Evolutionary conservation across 768 basidiomycete genomes (phyloP), one percentile per base, ranked within the genome.

Genomic region (Scleroderma bovista): DNA sequence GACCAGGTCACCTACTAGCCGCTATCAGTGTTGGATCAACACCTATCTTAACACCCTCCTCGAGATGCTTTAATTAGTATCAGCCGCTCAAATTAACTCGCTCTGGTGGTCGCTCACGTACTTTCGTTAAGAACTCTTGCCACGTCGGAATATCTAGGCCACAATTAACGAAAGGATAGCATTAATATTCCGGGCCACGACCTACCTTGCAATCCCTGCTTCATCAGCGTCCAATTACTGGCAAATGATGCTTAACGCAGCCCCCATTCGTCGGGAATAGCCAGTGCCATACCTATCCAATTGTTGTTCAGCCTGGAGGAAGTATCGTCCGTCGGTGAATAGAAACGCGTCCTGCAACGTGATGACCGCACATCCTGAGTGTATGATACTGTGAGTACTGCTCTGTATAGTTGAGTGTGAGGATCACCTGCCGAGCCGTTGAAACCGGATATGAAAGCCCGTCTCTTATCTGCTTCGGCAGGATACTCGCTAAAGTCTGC

Each of bases 251-350:
- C 4, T 65, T 22, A 57, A 41, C 42, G 45, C 8, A 31, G 8
- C 24, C n/a, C 44, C 6, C 16, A 26, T 5, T 5, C 19, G 9
- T 12, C 41, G 20, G 12, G 26, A 4, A 39, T 2, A 22, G 17
- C 16, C 19, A 23, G 15, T 38, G 6, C 57, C 81, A 64, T 57
- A 89, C 91, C 76, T 53, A 65, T 94, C 92, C 56, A 99, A 72
- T 68, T 99, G 91, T 54, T 93, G 79, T 52, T 78, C 81, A 0
- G 96, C 96, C 69, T 99, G 95, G 29, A 97, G 71, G 61, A 88
- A 96, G 62, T 99, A 99, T 40, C 95, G 72, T 3, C 95, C 96
- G 71, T 99, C 95, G 2, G 95, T 98, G 70, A 95, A 98, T 44
- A 96, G 74, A 53, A 75, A 82, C 0, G 93, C 94, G 4, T 81